A percentile compares a stretch with the other conserved stretches of the same genome.
phyloP scores from a whole-genome alignment of 2,329 filamentous ascomycete genomes.

The Sordariomycetes sp. region DNA sequence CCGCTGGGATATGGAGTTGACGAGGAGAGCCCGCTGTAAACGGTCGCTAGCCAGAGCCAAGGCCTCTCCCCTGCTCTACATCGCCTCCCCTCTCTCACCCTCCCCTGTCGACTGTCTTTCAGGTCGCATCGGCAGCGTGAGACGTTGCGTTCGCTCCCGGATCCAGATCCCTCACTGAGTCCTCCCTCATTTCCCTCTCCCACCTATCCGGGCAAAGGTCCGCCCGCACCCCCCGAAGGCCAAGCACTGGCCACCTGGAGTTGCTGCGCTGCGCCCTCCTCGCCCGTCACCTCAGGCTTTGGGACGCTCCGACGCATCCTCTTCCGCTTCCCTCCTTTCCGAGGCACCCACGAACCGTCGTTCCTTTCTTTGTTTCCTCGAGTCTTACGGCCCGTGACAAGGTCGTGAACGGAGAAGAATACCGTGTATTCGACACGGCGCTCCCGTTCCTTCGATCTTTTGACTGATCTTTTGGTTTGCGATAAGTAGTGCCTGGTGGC shows the following conservation, averaged over 20 bases:
- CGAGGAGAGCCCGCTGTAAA: not conserved
- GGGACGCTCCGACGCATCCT: not conserved
- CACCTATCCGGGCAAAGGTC: not conserved
- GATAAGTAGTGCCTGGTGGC: not conserved
- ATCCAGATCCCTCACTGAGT: not conserved
- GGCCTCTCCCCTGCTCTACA: not conserved
- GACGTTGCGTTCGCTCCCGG: not conserved
- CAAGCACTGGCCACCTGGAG: not conserved
- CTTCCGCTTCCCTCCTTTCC: constrained; percentile 1
- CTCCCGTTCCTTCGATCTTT: not conserved
- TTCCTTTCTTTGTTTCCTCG: not conserved
- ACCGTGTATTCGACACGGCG: constrained; percentile 3
- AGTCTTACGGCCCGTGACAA: not conserved
- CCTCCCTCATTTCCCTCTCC: not conserved
- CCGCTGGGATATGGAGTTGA: not conserved
- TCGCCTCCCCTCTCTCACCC: not conserved
- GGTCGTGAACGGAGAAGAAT: constrained; percentile 3
- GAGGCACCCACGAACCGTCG: not conserved
- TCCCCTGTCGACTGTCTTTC: not conserved
- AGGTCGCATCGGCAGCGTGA: not conserved
- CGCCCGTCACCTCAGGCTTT: not conserved
- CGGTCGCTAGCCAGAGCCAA: not conserved
- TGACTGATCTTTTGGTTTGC: not conserved
- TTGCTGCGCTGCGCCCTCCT: not conserved
- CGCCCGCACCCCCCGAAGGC: not conserved